phyloP scores from a whole-genome alignment of 1,284 basidiomycete genomes.

The Xerocomus nothofagi region DNA sequence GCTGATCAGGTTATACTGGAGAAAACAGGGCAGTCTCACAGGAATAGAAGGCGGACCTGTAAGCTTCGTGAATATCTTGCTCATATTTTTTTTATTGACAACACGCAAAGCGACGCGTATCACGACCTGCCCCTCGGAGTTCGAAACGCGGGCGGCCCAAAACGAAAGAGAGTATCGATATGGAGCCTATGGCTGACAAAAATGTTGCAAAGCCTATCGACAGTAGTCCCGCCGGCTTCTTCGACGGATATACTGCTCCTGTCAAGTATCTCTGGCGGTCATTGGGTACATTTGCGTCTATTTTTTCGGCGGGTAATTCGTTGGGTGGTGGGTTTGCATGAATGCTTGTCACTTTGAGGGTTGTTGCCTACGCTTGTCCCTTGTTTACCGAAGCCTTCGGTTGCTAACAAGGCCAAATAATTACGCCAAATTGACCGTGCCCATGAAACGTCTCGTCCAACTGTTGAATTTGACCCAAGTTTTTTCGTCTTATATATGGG shows the following conservation, averaged over 20 bases:
- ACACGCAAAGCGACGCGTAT: not conserved
- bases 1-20: constrained; percentile 5
- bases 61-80: not conserved
- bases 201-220: not conserved
- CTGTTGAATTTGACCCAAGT: not conserved
- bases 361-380: not conserved
- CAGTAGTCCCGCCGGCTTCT: not conserved
- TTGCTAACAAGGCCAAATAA: constrained; percentile 25
- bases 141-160: not conserved
- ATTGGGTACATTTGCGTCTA: constrained; percentile 3
- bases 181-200: not conserved
- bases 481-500: constrained; percentile 13
- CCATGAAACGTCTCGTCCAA: not conserved
- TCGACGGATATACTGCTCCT: not conserved
- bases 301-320: constrained; percentile 1
- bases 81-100: not conserved
- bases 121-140: not conserved
- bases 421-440: not conserved
- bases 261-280: constrained; percentile 8
- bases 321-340: not conserved
- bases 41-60: not conserved
- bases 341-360: too few species aligned
- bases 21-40: constrained; percentile 5
- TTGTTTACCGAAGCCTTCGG: constrained; percentile 16
- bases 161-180: not conserved